Evolutionary conservation across 1,139 yeast species (phyloP).

Genomic region (Sugiyamaella japonica): DNA sequence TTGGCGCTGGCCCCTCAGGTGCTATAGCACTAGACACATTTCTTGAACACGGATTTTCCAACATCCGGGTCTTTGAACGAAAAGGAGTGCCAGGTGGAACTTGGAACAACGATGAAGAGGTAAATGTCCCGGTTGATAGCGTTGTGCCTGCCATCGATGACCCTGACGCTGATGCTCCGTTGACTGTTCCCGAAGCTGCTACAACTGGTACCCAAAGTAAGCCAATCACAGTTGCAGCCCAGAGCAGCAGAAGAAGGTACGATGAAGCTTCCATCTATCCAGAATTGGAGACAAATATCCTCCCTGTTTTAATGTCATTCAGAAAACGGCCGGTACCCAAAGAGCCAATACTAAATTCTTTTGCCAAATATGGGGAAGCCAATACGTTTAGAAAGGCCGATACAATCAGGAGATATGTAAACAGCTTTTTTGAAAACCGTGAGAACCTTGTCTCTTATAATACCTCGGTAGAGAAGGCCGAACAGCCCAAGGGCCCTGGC

Average conservation of each 20-base stretch:
- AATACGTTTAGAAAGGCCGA: constrained; percentile 21
- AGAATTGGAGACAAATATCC: constrained; percentile 22
- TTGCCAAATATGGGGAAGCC: constrained; percentile 18
- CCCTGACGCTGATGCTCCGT: constrained; percentile 10
- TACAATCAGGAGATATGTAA: constrained; percentile 17
- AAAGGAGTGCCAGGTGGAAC: constrained; percentile 29
- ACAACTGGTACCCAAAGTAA: constrained; percentile 16
- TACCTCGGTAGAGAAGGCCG: constrained; percentile 21
- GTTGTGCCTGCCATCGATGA: constrained; percentile 10
- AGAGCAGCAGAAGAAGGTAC: constrained; percentile 40
- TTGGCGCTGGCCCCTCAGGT: constrained; percentile 34
- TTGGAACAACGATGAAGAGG: constrained; percentile 27
- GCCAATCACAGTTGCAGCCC: constrained; percentile 42
- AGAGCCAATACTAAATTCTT: constrained; percentile 10
- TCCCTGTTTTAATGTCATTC: constrained; percentile 23
- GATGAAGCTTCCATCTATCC: constrained; percentile 24
- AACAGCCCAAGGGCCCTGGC: constrained; percentile 25
- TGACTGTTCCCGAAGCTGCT: constrained; percentile 16
- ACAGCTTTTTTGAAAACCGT: constrained; percentile 18
- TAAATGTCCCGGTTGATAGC: constrained; percentile 1
- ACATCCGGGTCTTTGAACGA: constrained; percentile 30
- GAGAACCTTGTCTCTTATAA: constrained; percentile 16
- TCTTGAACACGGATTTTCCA: constrained; percentile 26
- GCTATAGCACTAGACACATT: constrained; percentile 31
- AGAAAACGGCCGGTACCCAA: constrained; percentile 15